Evolutionary conservation across 305 asterid genomes (phyloP).

Genomic region (Salvia sclarea): DNA sequence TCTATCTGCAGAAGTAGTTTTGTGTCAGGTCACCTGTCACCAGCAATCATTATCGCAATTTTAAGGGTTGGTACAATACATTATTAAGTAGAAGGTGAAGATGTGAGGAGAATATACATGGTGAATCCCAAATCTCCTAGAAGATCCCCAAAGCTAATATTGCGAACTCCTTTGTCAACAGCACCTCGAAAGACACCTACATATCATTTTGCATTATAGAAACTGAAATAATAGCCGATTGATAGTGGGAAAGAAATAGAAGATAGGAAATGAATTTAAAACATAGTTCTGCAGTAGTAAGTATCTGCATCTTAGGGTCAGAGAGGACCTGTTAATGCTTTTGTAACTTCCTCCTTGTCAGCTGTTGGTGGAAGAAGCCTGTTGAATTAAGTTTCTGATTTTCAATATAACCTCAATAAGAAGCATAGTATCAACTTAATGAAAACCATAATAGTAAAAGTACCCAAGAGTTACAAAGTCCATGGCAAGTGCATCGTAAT

Average conservation of each 20-base stretch:
- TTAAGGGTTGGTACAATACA: too few species aligned
- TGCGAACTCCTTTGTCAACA: slow-evolving; percentile 76
- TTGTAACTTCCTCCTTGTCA: slow-evolving; percentile 81
- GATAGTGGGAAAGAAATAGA: slow-evolving; percentile 18
- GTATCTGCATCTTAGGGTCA: slow-evolving; percentile 25
- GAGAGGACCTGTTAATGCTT: slow-evolving; percentile 76
- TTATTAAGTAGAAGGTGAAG: slow-evolving; percentile 34
- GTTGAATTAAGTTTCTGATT: slow-evolving; percentile 39
- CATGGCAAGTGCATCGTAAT: slow-evolving; percentile 83
- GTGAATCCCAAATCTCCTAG: slow-evolving; percentile 84
- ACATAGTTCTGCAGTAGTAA: background rate
- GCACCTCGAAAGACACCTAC: slow-evolving; percentile 86
- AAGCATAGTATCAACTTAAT: slow-evolving; percentile 27
- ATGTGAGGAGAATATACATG: slow-evolving; percentile 54
- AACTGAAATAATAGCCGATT: slow-evolving; percentile 29
- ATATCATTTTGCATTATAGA: slow-evolving; percentile 31
- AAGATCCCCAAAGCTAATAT: slow-evolving; percentile 92
- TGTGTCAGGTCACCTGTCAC: background rate
- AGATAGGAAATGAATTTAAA: slow-evolving; percentile 22
- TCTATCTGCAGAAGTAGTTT: slow-evolving; percentile 18
- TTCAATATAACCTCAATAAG: slow-evolving; percentile 20
- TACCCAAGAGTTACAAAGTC: slow-evolving; percentile 99
- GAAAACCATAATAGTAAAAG: slow-evolving; percentile 33
- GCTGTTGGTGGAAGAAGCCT: slow-evolving; percentile 96
- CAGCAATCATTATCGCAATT: slow-evolving; percentile 15